phyloP scores from a whole-genome alignment of 1,284 basidiomycete genomes.

The Blastosporella zonata region DNA sequence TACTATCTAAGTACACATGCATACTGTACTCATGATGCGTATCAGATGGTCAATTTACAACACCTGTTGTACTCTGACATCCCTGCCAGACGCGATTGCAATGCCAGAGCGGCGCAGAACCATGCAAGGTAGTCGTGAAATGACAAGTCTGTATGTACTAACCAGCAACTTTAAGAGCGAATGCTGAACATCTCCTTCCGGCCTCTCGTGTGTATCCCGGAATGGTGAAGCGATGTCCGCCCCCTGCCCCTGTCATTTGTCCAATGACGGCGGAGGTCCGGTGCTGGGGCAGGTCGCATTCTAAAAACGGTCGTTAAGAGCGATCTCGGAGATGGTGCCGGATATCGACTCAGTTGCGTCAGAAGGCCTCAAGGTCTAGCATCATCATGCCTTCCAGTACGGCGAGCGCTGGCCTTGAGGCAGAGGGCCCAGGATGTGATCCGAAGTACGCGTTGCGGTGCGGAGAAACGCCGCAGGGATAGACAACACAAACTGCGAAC shows the following conservation, averaged over 20 bases:
- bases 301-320: background rate
- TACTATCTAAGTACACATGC: too few relatives aligned
- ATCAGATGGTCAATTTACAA: background rate
- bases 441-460: background rate
- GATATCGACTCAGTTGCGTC: background rate
- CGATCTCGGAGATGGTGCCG: background rate
- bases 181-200: too few relatives aligned
- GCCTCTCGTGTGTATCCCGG: background rate
- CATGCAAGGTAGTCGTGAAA: conserved; percentile 1
- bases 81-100: background rate
- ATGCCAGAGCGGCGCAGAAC: background rate
- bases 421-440: background rate
- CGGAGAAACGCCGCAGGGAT: background rate
- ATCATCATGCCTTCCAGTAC: too few relatives aligned
- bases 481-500: conserved; percentile 5
- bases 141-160: background rate
- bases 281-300: background rate
- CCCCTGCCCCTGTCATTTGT: background rate
- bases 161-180: too few relatives aligned
- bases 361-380: too few relatives aligned
- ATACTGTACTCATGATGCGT: background rate
- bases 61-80: background rate
- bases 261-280: background rate
- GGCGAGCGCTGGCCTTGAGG: background rate
- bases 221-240: background rate